These are phyloP conservation scores for Leishmania major DNA, from an alignment of 208 protist species.

Conservation along the genomic window DNA sequence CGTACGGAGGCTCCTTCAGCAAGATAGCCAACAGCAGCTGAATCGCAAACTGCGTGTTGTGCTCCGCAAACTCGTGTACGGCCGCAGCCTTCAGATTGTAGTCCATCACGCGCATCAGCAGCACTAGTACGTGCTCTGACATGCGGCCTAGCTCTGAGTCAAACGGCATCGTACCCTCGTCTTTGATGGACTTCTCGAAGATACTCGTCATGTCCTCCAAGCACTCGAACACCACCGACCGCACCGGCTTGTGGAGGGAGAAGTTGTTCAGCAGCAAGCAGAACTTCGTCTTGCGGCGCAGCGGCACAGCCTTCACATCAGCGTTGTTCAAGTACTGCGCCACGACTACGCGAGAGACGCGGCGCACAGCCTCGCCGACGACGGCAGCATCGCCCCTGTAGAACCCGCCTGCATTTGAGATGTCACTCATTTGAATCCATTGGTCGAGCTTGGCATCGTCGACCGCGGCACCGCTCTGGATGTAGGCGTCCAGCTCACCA, in stretches of 20 bases:
- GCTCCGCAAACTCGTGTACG: conserved; percentile 90
- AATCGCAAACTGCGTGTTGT: conserved; percentile 91
- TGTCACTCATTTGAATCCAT: conserved; percentile 73
- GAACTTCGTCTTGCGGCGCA: conserved; percentile 85
- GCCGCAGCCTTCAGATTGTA: conserved; percentile 90
- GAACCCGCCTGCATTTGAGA: conserved; percentile 49
- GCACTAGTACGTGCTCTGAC: conserved; percentile 92
- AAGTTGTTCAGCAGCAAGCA: conserved; percentile 92
- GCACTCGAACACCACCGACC: conserved; percentile 68
- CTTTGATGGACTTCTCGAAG: conserved; percentile 86
- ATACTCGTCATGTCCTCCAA: conserved; percentile 80
- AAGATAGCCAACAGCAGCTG: conserved; percentile 91
- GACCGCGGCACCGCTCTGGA: conserved; percentile 45
- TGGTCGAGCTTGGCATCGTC: conserved; percentile 60
- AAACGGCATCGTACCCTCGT: conserved; percentile 86
- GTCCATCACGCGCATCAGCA: conserved; percentile 87
- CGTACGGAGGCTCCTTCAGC: conserved; percentile 91
- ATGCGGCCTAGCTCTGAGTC: conserved; percentile 92
- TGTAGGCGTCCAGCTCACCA: conserved; percentile 49
- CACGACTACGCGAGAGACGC: conserved; percentile 52
- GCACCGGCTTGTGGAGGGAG: conserved; percentile 73
- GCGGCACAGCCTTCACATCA: conserved; percentile 60
- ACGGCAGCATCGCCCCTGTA: conserved; percentile 45
- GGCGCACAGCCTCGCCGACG: conserved; percentile 38
- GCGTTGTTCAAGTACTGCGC: conserved; percentile 84